Conservation (phyloP, 257 asterid species). For the Ophiorrhiza pumila region DNA sequence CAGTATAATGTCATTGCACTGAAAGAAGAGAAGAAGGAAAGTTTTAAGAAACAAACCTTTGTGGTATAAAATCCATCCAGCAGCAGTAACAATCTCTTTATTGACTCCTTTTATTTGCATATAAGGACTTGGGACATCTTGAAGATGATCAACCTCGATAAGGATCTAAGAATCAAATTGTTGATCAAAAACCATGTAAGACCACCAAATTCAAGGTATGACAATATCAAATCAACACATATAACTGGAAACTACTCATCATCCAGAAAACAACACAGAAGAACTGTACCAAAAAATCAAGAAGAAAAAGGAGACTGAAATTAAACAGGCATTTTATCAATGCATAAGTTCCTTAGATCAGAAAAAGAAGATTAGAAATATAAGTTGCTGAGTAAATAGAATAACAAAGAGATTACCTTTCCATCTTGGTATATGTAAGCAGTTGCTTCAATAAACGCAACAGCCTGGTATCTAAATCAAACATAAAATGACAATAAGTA, state of each 20-base stretch:
- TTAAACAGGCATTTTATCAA: neutral
- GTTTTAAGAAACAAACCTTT: constrained; percentile 47
- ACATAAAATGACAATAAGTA: constrained; percentile 17
- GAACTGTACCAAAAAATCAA: neutral
- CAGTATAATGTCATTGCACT: neutral
- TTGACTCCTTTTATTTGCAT: constrained; percentile 88
- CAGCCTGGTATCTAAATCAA: constrained; percentile 88
- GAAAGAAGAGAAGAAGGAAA: constrained; percentile 1
- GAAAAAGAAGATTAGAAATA: neutral
- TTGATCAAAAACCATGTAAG: neutral
- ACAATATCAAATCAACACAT: constrained; percentile 1
- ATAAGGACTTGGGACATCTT: constrained; percentile 85
- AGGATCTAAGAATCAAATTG: constrained; percentile 57
- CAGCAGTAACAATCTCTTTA: constrained; percentile 78
- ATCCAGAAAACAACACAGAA: neutral
- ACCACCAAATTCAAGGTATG: constrained; percentile 1
- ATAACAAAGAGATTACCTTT: constrained; percentile 49
- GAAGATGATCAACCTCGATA: constrained; percentile 92
- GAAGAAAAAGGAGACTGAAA: neutral
- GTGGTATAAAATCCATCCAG: constrained; percentile 97
- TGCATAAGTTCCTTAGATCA: neutral
- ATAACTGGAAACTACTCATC: neutral
- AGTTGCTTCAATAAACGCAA: constrained; percentile 85
- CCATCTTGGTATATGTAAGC: constrained; percentile 99
- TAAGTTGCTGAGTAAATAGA: neutral